Base-by-base conservation (phyloP, 2,329 filamentous ascomycete genomes). In the Apiospora aurea region DNA sequence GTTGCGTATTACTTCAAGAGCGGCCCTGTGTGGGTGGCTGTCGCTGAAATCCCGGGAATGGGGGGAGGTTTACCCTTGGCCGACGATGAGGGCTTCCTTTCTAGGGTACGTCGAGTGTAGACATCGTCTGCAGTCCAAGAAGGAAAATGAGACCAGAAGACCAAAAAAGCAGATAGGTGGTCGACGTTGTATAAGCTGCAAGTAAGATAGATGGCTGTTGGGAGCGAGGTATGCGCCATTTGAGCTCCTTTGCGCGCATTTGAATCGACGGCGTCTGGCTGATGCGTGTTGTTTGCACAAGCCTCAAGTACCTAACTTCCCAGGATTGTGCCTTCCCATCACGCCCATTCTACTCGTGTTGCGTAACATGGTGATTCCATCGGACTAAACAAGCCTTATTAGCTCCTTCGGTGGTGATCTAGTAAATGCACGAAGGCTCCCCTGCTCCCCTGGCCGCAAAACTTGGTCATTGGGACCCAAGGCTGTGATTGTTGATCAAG, bases 91-190 rank as follows among this genome's bases (percentile, higher is more conserved):
- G 80, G 79, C 80, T 82, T 79, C 81, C 82, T 77, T 82, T 82
- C 82, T 83, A 84, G 81, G 83, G 80, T 80, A 83, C 81, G 80
- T 80, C 82, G 80, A 84, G 79, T 77, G 80, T 79, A 81, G 82
- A 79, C 83, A 85, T 85, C 78, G 78, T 82, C 78, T 80, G 76
- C 82, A 80, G 79, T 82, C 80, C 80, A 82, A 81, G 81, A 79
- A 79, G 71, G 61, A 72, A 57, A 72, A 75, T 2, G 46, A n/a
- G 21, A 78, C 78, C 78, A 79, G 81, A 74, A 75, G 77, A 74
- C 64, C 70, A 74, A 67, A 66, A 71, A 61, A 72, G 44, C 41
- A n/a, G 46, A 49, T 49, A n/a, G 75, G 80, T 80, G 78, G 73
- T 77, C 64, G 73, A 75, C 73, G 71, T 72, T 76, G 75, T 75